Conservation (phyloP, 441 rosid genomes). For the Croton setiger region DNA sequence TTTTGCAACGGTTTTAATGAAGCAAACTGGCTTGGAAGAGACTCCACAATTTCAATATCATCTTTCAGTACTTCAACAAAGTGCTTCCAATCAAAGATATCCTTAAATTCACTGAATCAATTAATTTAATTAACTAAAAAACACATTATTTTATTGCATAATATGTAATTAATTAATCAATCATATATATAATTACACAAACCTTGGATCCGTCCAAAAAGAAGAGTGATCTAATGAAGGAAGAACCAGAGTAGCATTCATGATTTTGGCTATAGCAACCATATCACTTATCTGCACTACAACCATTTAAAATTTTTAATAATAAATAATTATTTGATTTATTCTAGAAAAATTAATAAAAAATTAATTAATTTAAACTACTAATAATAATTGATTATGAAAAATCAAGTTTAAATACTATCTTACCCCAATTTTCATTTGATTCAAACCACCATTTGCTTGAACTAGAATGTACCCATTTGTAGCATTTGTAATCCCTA, state of each 20-base stretch:
- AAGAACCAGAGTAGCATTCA: constrained; percentile 65
- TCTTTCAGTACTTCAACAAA: constrained; percentile 46
- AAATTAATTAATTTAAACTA: too few relatives aligned
- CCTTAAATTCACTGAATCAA: constrained; percentile 51
- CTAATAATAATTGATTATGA: too few relatives aligned
- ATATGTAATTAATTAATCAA: background rate
- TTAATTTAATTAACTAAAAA: background rate
- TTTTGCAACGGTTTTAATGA: constrained; percentile 33
- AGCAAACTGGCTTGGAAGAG: constrained; percentile 39
- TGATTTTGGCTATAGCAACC: constrained; percentile 64
- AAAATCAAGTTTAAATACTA: background rate
- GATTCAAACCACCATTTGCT: constrained; percentile 56
- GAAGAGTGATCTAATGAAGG: constrained; percentile 67
- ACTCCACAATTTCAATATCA: constrained; percentile 48
- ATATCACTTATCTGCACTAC: constrained; percentile 54
- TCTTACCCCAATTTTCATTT: constrained; percentile 50
- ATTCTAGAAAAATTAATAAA: too few relatives aligned
- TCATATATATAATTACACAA: background rate
- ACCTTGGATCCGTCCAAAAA: constrained; percentile 81
- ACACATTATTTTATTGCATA: too few relatives aligned
- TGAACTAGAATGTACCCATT: constrained; percentile 41
- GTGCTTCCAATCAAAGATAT: constrained; percentile 59
- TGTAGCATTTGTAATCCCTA: constrained; percentile 18
- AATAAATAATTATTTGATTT: too few relatives aligned
- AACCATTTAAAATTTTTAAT: background rate